Conservation (phyloP, 805 yeast species). For the Spencermartinsiella europaea region DNA sequence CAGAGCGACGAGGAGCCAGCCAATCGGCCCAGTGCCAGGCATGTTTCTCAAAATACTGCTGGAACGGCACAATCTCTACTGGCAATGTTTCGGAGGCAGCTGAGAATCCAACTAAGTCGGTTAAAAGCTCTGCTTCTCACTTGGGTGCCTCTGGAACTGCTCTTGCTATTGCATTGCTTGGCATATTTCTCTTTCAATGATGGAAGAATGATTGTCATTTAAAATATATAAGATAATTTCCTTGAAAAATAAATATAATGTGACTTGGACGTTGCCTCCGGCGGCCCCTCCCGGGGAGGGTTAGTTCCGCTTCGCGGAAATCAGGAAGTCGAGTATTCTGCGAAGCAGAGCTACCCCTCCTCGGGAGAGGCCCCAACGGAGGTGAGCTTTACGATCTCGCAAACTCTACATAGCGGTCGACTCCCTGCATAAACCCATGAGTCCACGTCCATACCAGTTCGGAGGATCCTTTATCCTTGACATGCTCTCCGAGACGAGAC, state of each 20-base stretch:
- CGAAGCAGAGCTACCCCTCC: too few species aligned
- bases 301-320: too few species aligned
- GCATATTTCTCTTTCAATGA: neutral
- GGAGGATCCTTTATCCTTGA: slow-evolving; percentile 48
- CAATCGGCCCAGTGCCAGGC: slow-evolving; percentile 64
- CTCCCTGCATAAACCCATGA: slow-evolving; percentile 72
- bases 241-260: too few species aligned
- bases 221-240: too few species aligned
- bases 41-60: slow-evolving; percentile 73
- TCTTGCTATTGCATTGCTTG: neutral
- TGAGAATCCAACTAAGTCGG: slow-evolving; percentile 15
- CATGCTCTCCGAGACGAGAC: slow-evolving; percentile 60
- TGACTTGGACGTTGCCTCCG: too few species aligned
- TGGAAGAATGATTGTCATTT: neutral
- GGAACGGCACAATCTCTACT: slow-evolving; percentile 46
- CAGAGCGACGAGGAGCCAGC: slow-evolving; percentile 55
- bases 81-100: slow-evolving; percentile 11
- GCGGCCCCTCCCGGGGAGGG: too few species aligned
- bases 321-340: too few species aligned
- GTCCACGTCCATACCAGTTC: slow-evolving; percentile 81
- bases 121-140: slow-evolving; percentile 1
- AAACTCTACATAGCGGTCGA: slow-evolving; percentile 22
- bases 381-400: neutral
- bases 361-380: too few species aligned
- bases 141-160: neutral